Base-by-base conservation (phyloP, 805 yeast genomes). In the Kuraishia hungarica region DNA sequence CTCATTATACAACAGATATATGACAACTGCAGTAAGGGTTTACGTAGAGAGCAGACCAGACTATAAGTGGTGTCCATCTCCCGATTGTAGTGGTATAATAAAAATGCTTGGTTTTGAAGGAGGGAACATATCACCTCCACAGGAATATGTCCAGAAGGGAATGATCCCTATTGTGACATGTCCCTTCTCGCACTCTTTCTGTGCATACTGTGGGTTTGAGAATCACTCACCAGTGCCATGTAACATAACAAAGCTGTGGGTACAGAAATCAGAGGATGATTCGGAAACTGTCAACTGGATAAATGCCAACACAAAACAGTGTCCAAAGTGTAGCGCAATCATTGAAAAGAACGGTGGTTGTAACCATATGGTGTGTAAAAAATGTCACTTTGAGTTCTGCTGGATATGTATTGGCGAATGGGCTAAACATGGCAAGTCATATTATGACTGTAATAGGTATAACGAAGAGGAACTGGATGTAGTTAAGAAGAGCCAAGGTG, bases 331-430 rank as follows among this genome's bases (percentile, higher is more conserved):
- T 72, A 72, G 73, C 10, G 73, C 90, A 1, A 74, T 83, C 28
- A 94, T 93, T 59, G 97, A 94, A 66, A 91, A 93, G 63, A 87
- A 87, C 65, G 98, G 97, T 22, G 99, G 99, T 0, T 94, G 99
- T 71, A 93, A 93, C 69, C 99, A 94, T 70, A 93, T 94, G 97
- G 79, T 83, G 1, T 94, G 99, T 68, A 74, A 80, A 2, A 84
- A 82, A 56, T 94, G 99, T 68, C 65, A 67, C 13, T 70, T 81
- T 66, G 89, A 92, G 66, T 94, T 91, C 65, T 94, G 99, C 69
- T 94, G 99, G 99, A 83, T 92, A 47, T 94, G 99, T 69, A 67
- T 81, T 58, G 84, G 84, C 2, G 79, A 74, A 39, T 93, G 99
- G 99, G 63, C 66, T 0, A 70, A 70, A 17, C 98, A 93, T 70